These are phyloP conservation scores for Chenopodium suecicum DNA, from an alignment of 148 eudicot species.

Conservation along the genomic window DNA sequence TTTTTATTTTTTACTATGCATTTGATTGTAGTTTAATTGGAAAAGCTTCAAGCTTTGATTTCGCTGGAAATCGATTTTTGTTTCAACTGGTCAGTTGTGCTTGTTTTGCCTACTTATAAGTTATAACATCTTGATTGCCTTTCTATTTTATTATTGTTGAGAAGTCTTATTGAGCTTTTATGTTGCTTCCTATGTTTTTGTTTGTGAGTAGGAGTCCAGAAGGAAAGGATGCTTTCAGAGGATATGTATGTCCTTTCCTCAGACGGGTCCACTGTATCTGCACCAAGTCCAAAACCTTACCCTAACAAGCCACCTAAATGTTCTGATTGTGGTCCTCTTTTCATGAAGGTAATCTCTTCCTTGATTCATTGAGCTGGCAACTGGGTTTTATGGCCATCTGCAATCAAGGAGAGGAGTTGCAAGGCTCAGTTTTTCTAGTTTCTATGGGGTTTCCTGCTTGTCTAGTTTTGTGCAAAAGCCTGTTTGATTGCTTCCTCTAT, in stretches of 20 bases:
- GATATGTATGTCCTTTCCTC: slow-evolving; percentile 92
- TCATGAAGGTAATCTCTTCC: slow-evolving; percentile 61
- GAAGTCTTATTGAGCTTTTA: background rate
- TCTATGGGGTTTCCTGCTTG: background rate
- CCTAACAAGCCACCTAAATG: slow-evolving; percentile 94
- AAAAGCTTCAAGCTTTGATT: slow-evolving; percentile 11
- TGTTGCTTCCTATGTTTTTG: slow-evolving; percentile 5
- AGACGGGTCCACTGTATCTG: slow-evolving; percentile 47
- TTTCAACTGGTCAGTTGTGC: background rate
- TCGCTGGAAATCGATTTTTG: slow-evolving; percentile 1
- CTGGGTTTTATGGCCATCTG: background rate
- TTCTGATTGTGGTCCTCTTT: slow-evolving; percentile 87
- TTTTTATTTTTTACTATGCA: slow-evolving; percentile 10
- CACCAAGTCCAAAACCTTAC: slow-evolving; percentile 68
- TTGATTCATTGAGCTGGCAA: background rate
- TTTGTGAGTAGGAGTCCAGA: slow-evolving; percentile 76
- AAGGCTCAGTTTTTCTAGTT: background rate
- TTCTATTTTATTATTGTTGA: background rate
- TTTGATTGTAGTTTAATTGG: slow-evolving; percentile 4
- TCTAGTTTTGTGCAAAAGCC: background rate
- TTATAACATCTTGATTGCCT: background rate
- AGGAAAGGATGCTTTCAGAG: slow-evolving; percentile 90
- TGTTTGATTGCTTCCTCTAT: background rate
- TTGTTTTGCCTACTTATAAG: background rate
- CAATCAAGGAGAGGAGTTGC: background rate